Percentiles rank a stretch among this genome's conserved stretches.
These are phyloP conservation scores for Dioscorea zingiberensis DNA, from an alignment of 106 monocot genomes.

Conservation along the genomic window DNA sequence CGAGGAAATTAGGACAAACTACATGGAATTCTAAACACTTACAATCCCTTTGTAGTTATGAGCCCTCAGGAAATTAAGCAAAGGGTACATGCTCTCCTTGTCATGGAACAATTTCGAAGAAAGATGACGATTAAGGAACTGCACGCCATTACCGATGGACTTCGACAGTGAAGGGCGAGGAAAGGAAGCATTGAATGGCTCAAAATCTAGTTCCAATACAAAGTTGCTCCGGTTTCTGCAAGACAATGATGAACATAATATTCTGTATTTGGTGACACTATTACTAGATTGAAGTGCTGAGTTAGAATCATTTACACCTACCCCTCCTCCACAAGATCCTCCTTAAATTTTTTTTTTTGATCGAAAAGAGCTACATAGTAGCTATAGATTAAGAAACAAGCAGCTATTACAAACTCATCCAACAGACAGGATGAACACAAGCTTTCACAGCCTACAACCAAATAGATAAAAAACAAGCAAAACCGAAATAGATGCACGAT, in stretches of 20 bases:
- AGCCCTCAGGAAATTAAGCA: constrained; percentile 80
- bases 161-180: constrained; percentile 81
- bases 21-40: constrained; percentile 6
- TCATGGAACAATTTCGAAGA: constrained; percentile 93
- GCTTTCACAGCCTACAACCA: no score
- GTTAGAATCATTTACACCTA: constrained; percentile 12
- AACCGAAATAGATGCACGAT: no score
- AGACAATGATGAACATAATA: background rate
- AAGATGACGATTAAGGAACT: constrained; percentile 95
- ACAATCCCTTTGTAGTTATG: constrained; percentile 97
- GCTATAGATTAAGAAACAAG: no score
- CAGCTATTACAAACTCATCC: no score
- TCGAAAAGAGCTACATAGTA: no score
- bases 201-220: constrained; percentile 61
- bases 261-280: no score
- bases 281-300: no score
- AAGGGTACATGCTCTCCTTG: constrained; percentile 90
- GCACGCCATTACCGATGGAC: constrained; percentile 98
- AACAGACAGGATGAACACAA: no score
- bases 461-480: no score
- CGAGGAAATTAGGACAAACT: no score
- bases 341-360: no score
- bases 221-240: constrained; percentile 33
- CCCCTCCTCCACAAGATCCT: constrained; percentile 74
- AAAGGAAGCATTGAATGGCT: constrained; percentile 97